phyloP scores from a whole-genome alignment of 2,329 filamentous ascomycete genomes.

The Diaporthe ampelina region DNA sequence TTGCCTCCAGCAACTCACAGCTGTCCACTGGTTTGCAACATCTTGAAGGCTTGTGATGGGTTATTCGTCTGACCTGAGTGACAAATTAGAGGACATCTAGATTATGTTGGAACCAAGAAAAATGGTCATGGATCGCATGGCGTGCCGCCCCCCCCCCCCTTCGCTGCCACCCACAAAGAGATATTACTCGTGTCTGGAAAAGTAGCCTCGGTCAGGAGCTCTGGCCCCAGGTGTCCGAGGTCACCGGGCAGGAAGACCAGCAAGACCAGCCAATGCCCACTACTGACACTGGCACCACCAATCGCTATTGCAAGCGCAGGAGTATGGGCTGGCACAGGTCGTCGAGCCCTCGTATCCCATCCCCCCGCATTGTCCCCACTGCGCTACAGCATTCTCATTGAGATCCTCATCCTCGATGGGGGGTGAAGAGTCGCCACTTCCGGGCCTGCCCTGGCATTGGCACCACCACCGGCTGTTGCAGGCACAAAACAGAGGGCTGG shows the following conservation, averaged over 20 bases:
- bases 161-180: background rate
- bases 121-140: background rate
- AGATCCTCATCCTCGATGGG: background rate
- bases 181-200: background rate
- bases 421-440: background rate
- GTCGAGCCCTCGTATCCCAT: conserved; percentile 31
- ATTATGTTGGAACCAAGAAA: background rate
- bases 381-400: background rate
- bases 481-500: conserved; percentile 50
- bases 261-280: background rate
- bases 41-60: background rate
- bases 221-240: background rate
- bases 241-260: no score
- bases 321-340: conserved; percentile 34
- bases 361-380: conserved; percentile 40
- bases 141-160: no score
- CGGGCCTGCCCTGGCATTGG: conserved; percentile 45
- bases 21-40: background rate
- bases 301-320: conserved; percentile 30
- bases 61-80: background rate
- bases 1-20: background rate
- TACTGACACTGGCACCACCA: conserved; percentile 41
- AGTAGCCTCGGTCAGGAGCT: background rate
- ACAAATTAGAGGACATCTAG: background rate
- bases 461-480: conserved; percentile 50